A percentile compares a stretch with the other conserved stretches of the same genome.
Conservation (phyloP, 2,329 filamentous ascomycete species). For the Sarocladium brachiariae region DNA sequence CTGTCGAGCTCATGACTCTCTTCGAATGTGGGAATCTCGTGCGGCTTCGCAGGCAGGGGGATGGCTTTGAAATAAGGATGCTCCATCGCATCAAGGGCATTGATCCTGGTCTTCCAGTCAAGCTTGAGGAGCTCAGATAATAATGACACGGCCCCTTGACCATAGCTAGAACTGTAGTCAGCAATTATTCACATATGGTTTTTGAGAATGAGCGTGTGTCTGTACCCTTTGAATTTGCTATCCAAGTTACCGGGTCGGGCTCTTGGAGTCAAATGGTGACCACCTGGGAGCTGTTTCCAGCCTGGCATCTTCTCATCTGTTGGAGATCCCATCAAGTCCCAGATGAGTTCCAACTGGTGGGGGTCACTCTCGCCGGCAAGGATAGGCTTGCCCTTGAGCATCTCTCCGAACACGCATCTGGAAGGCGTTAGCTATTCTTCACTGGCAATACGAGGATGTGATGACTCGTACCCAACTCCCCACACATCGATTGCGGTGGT, state of each 20-base stretch:
- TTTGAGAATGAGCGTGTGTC: neutral
- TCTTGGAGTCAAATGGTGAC: constrained; percentile 63
- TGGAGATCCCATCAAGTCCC: constrained; percentile 83
- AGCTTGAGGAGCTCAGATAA: constrained; percentile 77
- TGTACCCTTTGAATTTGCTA: constrained; percentile 67
- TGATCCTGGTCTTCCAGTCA: constrained; percentile 83
- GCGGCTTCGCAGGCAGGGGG: constrained; percentile 72
- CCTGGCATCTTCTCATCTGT: constrained; percentile 90
- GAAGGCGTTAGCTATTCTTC: neutral
- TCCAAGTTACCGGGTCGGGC: constrained; percentile 57
- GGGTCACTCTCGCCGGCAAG: constrained; percentile 81
- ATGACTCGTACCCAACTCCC: constrained; percentile 74
- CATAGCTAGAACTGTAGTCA: constrained; percentile 38
- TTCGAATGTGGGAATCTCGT: constrained; percentile 85
- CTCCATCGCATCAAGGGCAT: constrained; percentile 86
- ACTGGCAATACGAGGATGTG: neutral
- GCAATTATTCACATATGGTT: neutral
- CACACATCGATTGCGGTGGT: constrained; percentile 98
- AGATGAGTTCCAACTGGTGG: constrained; percentile 89
- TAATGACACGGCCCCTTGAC: constrained; percentile 67
- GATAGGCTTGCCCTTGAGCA: constrained; percentile 91
- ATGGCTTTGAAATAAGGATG: constrained; percentile 83
- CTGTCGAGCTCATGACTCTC: constrained; percentile 96
- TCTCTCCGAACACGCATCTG: constrained; percentile 96
- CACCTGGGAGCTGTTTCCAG: constrained; percentile 77